Percentiles rank a stretch among this genome's conserved stretches.
phyloP scores from a whole-genome alignment of 768 basidiomycete genomes.

The Macrolepiota fuliginosa region DNA sequence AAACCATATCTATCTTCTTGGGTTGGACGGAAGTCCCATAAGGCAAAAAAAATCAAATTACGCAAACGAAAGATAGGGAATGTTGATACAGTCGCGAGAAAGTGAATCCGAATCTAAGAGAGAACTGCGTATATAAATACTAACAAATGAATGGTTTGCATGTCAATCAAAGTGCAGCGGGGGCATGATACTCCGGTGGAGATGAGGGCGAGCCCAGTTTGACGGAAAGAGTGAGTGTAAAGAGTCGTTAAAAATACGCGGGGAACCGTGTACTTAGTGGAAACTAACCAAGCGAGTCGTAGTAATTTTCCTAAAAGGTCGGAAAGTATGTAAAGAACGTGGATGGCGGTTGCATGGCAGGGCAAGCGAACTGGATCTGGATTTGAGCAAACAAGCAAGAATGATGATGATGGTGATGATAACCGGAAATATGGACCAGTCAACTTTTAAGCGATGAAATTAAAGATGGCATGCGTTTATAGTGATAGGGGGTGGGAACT shows the following conservation, averaged over 20 bases:
- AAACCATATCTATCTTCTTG: constrained; percentile 3
- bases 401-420: not conserved
- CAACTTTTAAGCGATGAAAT: not conserved
- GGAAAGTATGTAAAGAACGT: constrained; percentile 3
- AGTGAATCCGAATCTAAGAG: constrained; percentile 9
- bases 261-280: not conserved
- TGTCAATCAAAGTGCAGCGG: not conserved
- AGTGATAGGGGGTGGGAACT: constrained; percentile 13
- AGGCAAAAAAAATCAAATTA: constrained; percentile 4
- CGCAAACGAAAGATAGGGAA: constrained; percentile 9
- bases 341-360: not conserved
- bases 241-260: not conserved
- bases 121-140: constrained; percentile 2
- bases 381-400: not conserved
- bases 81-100: constrained; percentile 10
- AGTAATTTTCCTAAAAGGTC: not conserved
- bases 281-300: constrained; percentile 2
- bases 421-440: not conserved
- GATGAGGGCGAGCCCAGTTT: not conserved
- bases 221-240: not conserved
- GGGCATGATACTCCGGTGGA: not conserved
- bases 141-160: constrained; percentile 6
- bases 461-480: constrained; percentile 16
- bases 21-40: not conserved
- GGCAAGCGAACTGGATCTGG: not conserved